These are phyloP conservation scores for Phoma sp. DNA, from an alignment of 2,329 filamentous ascomycete species.

Conservation along the genomic window DNA sequence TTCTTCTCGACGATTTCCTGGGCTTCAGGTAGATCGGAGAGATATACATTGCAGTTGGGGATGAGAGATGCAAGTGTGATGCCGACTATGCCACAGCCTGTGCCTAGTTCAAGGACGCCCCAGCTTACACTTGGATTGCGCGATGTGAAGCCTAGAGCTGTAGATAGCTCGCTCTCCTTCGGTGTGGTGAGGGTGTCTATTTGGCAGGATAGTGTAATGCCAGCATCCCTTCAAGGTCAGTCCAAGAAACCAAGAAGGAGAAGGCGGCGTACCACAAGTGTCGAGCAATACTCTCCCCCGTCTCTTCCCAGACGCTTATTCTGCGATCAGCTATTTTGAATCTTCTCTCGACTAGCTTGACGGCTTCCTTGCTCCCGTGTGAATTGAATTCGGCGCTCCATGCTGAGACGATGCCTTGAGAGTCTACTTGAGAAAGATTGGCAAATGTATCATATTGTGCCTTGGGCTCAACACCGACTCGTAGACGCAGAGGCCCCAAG, in stretches of 20 bases:
- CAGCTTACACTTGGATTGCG: conserved; percentile 20
- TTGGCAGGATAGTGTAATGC: conserved; percentile 63
- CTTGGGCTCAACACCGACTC: conserved; percentile 47
- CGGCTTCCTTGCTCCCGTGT: conserved; percentile 51
- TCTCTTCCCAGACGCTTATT: conserved; percentile 70
- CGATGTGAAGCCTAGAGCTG: neutral
- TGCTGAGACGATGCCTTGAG: conserved; percentile 62
- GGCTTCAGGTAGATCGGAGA: conserved; percentile 73
- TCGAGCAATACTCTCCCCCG: conserved; percentile 74
- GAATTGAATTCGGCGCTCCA: conserved; percentile 60
- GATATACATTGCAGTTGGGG: conserved; percentile 60
- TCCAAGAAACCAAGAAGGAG: neutral
- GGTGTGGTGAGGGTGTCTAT: conserved; percentile 35
- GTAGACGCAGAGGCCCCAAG: conserved; percentile 51
- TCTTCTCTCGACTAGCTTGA: conserved; percentile 63
- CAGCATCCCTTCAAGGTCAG: conserved; percentile 60
- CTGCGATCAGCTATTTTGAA: conserved; percentile 54
- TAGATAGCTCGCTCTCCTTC: neutral
- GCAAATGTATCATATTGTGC: conserved; percentile 38
- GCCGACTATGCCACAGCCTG: conserved; percentile 72
- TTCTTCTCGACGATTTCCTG: conserved; percentile 67
- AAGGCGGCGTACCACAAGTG: conserved; percentile 70
- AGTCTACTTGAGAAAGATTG: conserved; percentile 31
- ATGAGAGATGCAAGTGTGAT: conserved; percentile 66
- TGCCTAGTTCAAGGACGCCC: conserved; percentile 68